These are phyloP conservation scores for Vickermania ingenoplastis DNA, from an alignment of 208 protist genomes.

Conservation along the genomic window DNA sequence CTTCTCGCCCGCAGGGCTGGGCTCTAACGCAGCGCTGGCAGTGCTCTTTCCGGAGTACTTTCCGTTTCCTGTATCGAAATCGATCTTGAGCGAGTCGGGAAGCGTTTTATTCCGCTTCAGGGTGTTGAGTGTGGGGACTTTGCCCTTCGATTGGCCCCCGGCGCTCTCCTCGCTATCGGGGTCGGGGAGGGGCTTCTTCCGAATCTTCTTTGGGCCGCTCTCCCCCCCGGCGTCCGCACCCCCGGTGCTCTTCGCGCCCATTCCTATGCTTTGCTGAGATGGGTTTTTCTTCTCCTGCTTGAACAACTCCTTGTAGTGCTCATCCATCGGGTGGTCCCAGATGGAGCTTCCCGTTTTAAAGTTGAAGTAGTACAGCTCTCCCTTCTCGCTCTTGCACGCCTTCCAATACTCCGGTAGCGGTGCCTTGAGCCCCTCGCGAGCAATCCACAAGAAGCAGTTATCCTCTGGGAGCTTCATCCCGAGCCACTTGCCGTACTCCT, in stretches of 20 bases:
- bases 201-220: slow-evolving; percentile 10
- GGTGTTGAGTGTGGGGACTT: slow-evolving; percentile 4
- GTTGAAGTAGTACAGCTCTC: slow-evolving; percentile 95
- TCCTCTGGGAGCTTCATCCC: slow-evolving; percentile 90
- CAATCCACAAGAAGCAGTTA: slow-evolving; percentile 90
- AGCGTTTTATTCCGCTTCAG: slow-evolving; percentile 19
- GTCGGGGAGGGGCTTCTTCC: slow-evolving; percentile 5
- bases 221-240: background rate
- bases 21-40: background rate
- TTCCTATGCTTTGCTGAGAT: slow-evolving; percentile 17
- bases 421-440: slow-evolving; percentile 89
- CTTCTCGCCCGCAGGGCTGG: background rate
- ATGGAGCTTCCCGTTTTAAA: slow-evolving; percentile 86
- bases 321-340: slow-evolving; percentile 94
- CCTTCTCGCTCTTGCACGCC: slow-evolving; percentile 86
- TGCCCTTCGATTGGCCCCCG: background rate
- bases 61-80: background rate
- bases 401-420: slow-evolving; percentile 92
- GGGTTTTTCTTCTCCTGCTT: slow-evolving; percentile 37
- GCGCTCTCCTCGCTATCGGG: background rate
- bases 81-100: slow-evolving; percentile 10
- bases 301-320: slow-evolving; percentile 87
- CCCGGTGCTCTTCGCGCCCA: slow-evolving; percentile 10
- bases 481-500: slow-evolving; percentile 93
- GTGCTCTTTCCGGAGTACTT: background rate